These are phyloP conservation scores for Coprinopsis sp. DNA, from an alignment of 768 basidiomycete species.

Conservation along the genomic window DNA sequence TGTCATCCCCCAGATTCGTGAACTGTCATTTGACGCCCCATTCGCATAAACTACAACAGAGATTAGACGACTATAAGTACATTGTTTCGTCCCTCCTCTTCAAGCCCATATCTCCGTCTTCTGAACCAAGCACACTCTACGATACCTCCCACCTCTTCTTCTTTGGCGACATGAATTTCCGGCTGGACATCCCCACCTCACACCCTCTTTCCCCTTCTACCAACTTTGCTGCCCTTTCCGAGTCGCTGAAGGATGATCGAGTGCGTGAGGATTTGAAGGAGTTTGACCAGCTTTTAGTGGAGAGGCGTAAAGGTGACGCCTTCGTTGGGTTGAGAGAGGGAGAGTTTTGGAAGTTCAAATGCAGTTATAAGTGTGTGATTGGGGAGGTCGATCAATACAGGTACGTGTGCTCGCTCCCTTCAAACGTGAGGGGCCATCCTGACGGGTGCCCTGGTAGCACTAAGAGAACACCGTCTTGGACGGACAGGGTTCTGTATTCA, in stretches of 20 bases:
- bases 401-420: conserved; percentile 32
- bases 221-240: conserved; percentile 31
- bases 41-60: conserved; percentile 53
- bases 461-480: conserved; percentile 85
- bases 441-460: conserved; percentile 32
- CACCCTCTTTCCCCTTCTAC: conserved; percentile 39
- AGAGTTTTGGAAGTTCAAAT: conserved; percentile 86
- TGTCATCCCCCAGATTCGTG: conserved; percentile 64
- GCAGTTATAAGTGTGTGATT: conserved; percentile 83
- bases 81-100: conserved; percentile 84
- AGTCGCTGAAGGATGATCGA: conserved; percentile 43
- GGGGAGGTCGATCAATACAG: conserved; percentile 82
- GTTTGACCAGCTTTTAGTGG: conserved; percentile 65
- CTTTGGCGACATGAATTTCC: conserved; percentile 92
- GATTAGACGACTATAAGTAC: conserved; percentile 75
- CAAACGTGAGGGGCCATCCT: background rate
- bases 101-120: conserved; percentile 40
- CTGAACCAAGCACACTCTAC: conserved; percentile 59
- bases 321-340: conserved; percentile 78
- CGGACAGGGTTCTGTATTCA: conserved; percentile 86
- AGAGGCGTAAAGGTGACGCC: conserved; percentile 57
- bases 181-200: conserved; percentile 59
- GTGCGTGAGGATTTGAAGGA: conserved; percentile 60
- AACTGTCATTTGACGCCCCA: conserved; percentile 90
- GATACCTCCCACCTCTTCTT: conserved; percentile 88